Base-by-base conservation (phyloP, 1,139 yeast species). In the Fermentozyma sake region DNA sequence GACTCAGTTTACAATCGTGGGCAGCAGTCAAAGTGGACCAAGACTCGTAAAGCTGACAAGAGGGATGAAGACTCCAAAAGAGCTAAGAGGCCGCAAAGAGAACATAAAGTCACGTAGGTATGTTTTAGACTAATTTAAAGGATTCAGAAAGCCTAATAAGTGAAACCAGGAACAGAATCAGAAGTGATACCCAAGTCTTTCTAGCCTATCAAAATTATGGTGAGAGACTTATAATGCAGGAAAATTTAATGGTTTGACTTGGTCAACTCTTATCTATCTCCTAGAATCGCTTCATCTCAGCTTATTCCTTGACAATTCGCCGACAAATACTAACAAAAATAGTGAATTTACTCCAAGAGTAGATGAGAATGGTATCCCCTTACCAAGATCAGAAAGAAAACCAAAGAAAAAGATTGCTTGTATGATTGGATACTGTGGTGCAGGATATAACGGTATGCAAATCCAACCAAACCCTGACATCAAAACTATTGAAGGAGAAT, bases 371-470 rank as follows among this genome's bases (percentile, higher is more conserved):
- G 89, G 89, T 7, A 67, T 72, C 19, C 78, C 79, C 7, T 52
- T 76, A 21, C 70, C 70, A 11, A 65, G 58, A 24, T 62, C 72
- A n/a, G 86, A 79, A 46, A 62, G 91, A 42, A 68, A 66, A 42
- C 93, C 93, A n/a, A 82, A 82, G 61, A 69, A 73, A 36, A 91
- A 91, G 55, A 96, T 87, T 13, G 97, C 96, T 0, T 81, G 85
- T 40, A 70, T 87, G 79, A 69, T 91, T 43, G 98, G 99, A 2
- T 91, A 91, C 60, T 91, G 97, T 55, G 99, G 99, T 26, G 81
- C 97, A 0, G 98, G 98, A 0, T 91, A 89, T 56, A 94, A 86
- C 55, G 99, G 99, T 8, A 86, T 91, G 95, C 99, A 91, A 57
- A 66, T 84, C 41, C 72, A 67, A 35, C 62, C 61, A 34, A 89